These are phyloP conservation scores for Tetramitus jugosus DNA, from an alignment of 208 protist genomes.

Conservation along the genomic window DNA sequence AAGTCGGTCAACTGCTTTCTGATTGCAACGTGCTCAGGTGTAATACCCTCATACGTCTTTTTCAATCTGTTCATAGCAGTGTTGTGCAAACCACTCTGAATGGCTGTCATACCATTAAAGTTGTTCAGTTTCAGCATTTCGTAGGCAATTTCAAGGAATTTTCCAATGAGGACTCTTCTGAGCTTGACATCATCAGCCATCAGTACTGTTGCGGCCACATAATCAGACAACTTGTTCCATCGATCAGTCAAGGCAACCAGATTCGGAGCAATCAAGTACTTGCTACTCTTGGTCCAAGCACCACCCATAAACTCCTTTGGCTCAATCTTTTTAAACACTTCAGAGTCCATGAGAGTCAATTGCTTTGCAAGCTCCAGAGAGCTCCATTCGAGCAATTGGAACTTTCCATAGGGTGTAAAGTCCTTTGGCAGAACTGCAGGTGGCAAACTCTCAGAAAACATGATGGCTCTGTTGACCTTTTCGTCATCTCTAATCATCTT, in stretches of 20 bases:
- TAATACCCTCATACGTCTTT: slow-evolving; percentile 31
- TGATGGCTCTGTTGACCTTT: neutral
- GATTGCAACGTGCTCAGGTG: slow-evolving; percentile 16
- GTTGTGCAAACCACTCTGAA: slow-evolving; percentile 24
- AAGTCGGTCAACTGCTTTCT: slow-evolving; percentile 28
- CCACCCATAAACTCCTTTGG: slow-evolving; percentile 26
- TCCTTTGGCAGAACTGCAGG: neutral
- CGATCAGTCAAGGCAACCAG: slow-evolving; percentile 31
- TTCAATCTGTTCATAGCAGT: slow-evolving; percentile 29
- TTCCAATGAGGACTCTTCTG: slow-evolving; percentile 22
- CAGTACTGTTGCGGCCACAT: slow-evolving; percentile 21
- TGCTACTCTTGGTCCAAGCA: neutral
- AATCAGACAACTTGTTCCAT: slow-evolving; percentile 32
- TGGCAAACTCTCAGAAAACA: neutral
- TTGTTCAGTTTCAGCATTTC: slow-evolving; percentile 28
- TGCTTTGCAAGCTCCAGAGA: slow-evolving; percentile 22
- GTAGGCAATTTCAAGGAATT: slow-evolving; percentile 33
- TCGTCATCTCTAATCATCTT: slow-evolving; percentile 6
- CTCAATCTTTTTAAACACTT: slow-evolving; percentile 35
- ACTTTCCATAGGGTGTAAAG: neutral
- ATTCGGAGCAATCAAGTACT: slow-evolving; percentile 24
- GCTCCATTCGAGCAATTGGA: neutral
- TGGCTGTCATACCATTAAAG: slow-evolving; percentile 32
- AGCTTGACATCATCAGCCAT: slow-evolving; percentile 10
- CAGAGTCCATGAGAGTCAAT: slow-evolving; percentile 27